phyloP scores from a whole-genome alignment of 2,329 filamentous ascomycete genomes.

The Ophiosphaerella herpotricha region DNA sequence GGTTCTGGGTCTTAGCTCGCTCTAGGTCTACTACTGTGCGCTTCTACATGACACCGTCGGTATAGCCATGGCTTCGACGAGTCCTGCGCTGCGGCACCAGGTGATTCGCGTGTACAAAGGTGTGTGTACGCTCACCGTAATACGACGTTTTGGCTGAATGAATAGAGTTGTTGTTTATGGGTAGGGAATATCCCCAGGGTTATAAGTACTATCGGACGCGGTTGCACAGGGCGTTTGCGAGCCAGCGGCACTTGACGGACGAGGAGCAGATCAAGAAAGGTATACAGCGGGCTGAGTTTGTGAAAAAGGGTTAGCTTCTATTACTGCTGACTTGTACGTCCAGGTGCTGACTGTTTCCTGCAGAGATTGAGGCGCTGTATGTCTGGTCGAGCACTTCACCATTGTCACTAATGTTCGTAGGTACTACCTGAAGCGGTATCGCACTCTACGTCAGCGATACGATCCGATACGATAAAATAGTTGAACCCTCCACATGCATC shows the following conservation, averaged over 20 bases:
- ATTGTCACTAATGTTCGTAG: constrained; percentile 51
- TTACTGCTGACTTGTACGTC: too few relatives aligned
- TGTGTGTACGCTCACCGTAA: constrained; percentile 38
- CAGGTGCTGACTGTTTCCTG: too few relatives aligned
- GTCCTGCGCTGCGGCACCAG: constrained; percentile 69
- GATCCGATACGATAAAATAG: constrained; percentile 53
- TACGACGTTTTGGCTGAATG: constrained; percentile 5
- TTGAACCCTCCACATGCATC: constrained; percentile 7
- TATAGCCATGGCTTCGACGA: constrained; percentile 45
- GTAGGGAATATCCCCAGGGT: constrained; percentile 84
- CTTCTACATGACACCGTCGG: neutral
- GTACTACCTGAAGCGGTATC: constrained; percentile 91
- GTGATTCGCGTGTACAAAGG: constrained; percentile 92
- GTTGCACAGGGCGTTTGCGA: constrained; percentile 82
- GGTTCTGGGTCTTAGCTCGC: neutral
- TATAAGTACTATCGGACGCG: constrained; percentile 80
- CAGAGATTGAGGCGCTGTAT: constrained; percentile 91
- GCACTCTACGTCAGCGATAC: constrained; percentile 82
- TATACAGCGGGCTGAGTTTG: constrained; percentile 80
- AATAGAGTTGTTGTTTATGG: constrained; percentile 80
- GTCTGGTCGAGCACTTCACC: constrained; percentile 42
- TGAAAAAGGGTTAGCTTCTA: constrained; percentile 76
- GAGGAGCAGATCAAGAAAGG: constrained; percentile 75
- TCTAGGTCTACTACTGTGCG: neutral
- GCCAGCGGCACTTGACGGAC: constrained; percentile 70